Base-by-base conservation (phyloP, 345 rosid species). In the Cardiospermum halicacabum region DNA sequence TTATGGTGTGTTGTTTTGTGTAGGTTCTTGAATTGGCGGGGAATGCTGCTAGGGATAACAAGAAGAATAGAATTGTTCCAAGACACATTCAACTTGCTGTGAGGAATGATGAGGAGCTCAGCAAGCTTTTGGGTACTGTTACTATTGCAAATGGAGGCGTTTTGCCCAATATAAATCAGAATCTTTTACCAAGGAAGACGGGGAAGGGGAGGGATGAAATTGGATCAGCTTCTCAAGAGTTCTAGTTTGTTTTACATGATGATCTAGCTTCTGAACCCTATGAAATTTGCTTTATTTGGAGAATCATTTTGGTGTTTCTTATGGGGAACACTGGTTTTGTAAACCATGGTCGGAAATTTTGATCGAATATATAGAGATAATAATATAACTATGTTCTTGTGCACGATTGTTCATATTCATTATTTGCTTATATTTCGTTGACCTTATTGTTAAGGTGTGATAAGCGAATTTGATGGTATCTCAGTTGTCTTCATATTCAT, bases 101-200 rank as follows among this genome's bases (percentile, higher is more conserved):
- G 71, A 85, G 91, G 59, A 87, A 87, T 19, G 94, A 87, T n/a
- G 89, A 87, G 32, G 94, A 87, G 34, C 42, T 87, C 5, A 83
- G 94, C 67, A 87, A 81, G 54, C 81, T 87, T 31, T 28, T 85
- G 64, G 91, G 94, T 4, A 72, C 81, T 2, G 94, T 87, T 21
- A 87, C 94, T 3, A 87, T 87, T 54, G 94, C 94, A 1, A 87
- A 83, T 53, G 94, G 94, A 3, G 94, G 91, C 5, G 94, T 87
- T 1, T 70, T 87, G 60, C 91, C 91, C 0, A 87, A 85, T 43
- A 85, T 87, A 56, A 86, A 87, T 53, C 79, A 74, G 72, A 80
- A 21, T 0, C 79, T 88, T 7, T 68, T 88, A 4, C 89, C 93
- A 0, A 79, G 78, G 16, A 87, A 87, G 64, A n/a, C 16, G 28